Evolutionary conservation across 306 rosid species (phyloP).

Genomic region (Quillaja saponaria): DNA sequence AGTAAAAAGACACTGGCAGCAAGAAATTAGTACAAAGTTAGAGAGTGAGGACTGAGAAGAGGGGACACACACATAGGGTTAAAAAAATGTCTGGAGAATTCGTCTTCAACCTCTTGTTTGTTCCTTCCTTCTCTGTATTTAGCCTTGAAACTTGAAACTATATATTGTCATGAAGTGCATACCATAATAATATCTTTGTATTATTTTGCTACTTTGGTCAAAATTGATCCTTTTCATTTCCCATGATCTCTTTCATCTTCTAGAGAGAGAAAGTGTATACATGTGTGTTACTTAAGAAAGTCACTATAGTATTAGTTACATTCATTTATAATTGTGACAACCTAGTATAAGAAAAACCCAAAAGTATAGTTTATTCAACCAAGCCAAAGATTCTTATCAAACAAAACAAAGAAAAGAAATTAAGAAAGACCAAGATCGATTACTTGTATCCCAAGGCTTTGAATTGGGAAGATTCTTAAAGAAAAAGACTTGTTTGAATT

Average conservation of each 20-base stretch:
- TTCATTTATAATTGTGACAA: no score
- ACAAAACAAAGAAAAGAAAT: no score
- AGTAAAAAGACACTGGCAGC: no score
- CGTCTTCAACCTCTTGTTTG: conserved; percentile 26
- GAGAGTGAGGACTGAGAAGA: background rate
- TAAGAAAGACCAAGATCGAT: conserved; percentile 30
- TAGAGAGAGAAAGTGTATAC: conserved; percentile 21
- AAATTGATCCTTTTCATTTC: no score
- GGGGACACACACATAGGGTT: background rate
- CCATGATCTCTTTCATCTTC: conserved; percentile 13
- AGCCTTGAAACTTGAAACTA: conserved; percentile 23
- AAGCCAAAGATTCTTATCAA: conserved; percentile 21
- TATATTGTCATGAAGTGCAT: no score
- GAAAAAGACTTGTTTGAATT: no score
- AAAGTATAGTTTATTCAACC: conserved; percentile 15
- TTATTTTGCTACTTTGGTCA: no score
- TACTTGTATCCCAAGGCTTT: conserved; percentile 50
- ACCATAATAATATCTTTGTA: no score
- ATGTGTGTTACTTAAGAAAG: conserved; percentile 2
- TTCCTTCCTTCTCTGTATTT: conserved; percentile 30
- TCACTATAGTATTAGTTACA: background rate
- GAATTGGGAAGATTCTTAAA: conserved; percentile 20
- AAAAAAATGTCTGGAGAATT: conserved; percentile 16
- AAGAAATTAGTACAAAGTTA: no score
- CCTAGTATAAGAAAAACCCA: no score